phyloP scores from a whole-genome alignment of 108 stramenopile genomes.

The Epithemia pelagica region DNA sequence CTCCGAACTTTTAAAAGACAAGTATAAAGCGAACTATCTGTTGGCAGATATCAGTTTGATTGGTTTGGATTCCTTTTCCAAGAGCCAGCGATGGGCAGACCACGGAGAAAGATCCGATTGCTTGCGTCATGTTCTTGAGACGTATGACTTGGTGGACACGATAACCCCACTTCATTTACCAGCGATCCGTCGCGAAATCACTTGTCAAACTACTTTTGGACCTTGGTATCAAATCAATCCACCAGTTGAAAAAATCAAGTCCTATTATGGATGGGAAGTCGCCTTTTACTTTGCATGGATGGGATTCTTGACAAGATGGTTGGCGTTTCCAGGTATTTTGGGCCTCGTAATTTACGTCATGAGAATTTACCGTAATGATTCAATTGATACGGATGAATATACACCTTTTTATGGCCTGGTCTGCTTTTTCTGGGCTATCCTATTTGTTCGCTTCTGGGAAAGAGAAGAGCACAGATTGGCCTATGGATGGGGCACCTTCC shows the following conservation, averaged over 20 bases:
- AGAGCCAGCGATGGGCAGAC: not conserved
- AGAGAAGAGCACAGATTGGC: slow-evolving; percentile 41
- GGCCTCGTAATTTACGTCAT: slow-evolving; percentile 31
- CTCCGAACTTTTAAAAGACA: slow-evolving; percentile 4
- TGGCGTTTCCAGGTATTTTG: slow-evolving; percentile 33
- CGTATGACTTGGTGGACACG: slow-evolving; percentile 36
- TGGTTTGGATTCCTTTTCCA: not conserved
- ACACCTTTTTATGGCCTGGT: slow-evolving; percentile 59
- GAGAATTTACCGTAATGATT: slow-evolving; percentile 41
- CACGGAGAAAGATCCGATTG: slow-evolving; percentile 4
- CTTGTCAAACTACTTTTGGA: slow-evolving; percentile 22
- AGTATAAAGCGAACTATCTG: slow-evolving; percentile 1
- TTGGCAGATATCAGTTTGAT: not conserved
- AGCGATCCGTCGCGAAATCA: slow-evolving; percentile 22
- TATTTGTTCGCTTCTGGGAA: slow-evolving; percentile 62
- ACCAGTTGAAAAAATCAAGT: slow-evolving; percentile 41
- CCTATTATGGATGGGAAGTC: slow-evolving; percentile 56
- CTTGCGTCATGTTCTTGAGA: slow-evolving; percentile 25
- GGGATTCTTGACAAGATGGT: slow-evolving; percentile 44
- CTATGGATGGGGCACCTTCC: slow-evolving; percentile 48
- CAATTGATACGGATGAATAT: slow-evolving; percentile 53
- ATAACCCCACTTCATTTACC: slow-evolving; percentile 37
- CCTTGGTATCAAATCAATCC: slow-evolving; percentile 26
- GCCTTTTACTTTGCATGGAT: slow-evolving; percentile 76
- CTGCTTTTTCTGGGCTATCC: slow-evolving; percentile 57